Conservation (phyloP, 2,329 filamentous ascomycete species). For the Bipolaris sorokiniana region DNA sequence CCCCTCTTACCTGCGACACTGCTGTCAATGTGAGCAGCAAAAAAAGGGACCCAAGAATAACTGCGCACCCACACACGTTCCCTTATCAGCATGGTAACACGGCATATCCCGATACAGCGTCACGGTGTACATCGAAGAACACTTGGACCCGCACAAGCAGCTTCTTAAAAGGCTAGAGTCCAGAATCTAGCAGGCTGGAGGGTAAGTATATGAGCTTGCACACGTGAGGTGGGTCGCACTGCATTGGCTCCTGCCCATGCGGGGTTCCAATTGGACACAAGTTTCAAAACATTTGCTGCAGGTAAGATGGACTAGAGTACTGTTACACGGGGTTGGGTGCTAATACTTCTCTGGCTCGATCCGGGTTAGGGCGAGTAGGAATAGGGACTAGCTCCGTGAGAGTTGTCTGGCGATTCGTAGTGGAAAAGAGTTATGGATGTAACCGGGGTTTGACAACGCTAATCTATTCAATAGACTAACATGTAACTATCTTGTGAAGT, state of each 20-base stretch:
- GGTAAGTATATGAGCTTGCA: conserved; percentile 20
- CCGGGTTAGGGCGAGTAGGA: too few species aligned
- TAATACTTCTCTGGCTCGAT: too few species aligned
- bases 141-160: neutral
- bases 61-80: neutral
- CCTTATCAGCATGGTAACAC: neutral
- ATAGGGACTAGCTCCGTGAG: too few species aligned
- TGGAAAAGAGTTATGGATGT: too few species aligned
- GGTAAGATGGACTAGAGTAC: conserved; percentile 24
- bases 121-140: neutral
- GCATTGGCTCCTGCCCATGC: conserved; percentile 12
- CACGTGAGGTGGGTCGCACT: conserved; percentile 22
- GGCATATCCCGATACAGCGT: neutral
- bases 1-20: neutral
- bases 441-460: too few species aligned
- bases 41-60: neutral
- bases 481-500: too few species aligned
- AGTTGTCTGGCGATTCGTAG: too few species aligned
- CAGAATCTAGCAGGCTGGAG: neutral
- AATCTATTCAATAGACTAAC: too few species aligned
- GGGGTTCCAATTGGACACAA: conserved; percentile 29
- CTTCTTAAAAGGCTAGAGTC: neutral
- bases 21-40: neutral
- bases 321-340: too few species aligned
- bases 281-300: conserved; percentile 37